Evolutionary conservation across 768 basidiomycete genomes (phyloP), one percentile per base, ranked within the genome.

Genomic region (Rhizopogon vinicolor): DNA sequence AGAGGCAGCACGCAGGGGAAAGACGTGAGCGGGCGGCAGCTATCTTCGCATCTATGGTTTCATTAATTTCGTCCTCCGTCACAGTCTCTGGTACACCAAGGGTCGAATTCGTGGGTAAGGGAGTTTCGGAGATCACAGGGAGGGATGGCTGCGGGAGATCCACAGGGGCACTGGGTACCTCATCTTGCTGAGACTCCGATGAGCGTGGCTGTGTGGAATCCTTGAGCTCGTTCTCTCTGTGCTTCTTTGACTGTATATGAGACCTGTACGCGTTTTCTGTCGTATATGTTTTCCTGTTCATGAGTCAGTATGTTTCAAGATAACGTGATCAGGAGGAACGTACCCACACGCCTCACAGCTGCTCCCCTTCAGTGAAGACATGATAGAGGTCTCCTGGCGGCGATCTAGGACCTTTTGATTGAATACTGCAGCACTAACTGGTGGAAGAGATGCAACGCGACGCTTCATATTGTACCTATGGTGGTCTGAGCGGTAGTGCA

Each of bases 401-500:
- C 91, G 75, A 59, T 96, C 90, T 29, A 88, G 67, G 12, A 97
- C 88, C 65, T 98, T 98, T 64, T 92, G 83, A 62, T 94, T 87
- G 74, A 98, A 99, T 1, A 86, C 62, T 7, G 78, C 72, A 0
- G 79, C 81, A 56, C 84, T 86, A 63, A 99, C 84, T 2, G 96
- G 94, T 8, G 92, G 89, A 2, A 99, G 80, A 5, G 81, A 84
- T 2, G 96, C 95, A 16, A 98, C 90, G 29, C 93, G 85, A 60
- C 95, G 89, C 77, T 96, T 96, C 86, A 98, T 93, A 67, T 99
- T 99, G 74, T 99, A 99, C 52, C 94, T 79, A 74, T 99, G 97
- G 70, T 91, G 89, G 71, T 99, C 97, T 25, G 92, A 91, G 59
- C 85, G 84, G 71, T 96, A 98, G 68, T 99, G 97, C 0, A 75